Conservation (phyloP, 78 protist genomes). For the Pigoraptor vietnamica region DNA sequence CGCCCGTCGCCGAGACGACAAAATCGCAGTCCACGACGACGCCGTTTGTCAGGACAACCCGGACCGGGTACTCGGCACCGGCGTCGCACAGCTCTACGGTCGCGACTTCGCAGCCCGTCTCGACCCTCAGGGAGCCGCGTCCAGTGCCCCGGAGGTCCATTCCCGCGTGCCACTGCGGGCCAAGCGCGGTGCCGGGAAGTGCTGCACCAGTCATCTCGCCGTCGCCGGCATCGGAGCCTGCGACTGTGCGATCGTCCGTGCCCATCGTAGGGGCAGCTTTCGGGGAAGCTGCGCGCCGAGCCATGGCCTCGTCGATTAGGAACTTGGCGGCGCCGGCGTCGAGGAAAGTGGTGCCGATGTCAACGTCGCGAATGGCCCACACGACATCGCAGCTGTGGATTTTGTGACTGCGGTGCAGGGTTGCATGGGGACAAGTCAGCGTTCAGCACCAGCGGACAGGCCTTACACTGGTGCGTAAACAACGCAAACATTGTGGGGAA, state of each 20-base stretch:
- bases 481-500: too few species aligned
- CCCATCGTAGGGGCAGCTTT: too few species aligned
- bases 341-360: neutral
- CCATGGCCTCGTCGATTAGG: neutral
- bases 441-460: too few species aligned
- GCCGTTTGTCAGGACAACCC: neutral
- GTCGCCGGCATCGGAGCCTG: neutral
- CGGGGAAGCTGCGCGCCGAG: too few species aligned
- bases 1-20: slow-evolving; percentile 7
- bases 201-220: too few species aligned
- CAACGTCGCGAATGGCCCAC: neutral
- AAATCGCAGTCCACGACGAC: neutral
- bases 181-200: neutral
- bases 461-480: too few species aligned
- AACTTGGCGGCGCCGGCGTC: neutral
- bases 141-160: neutral
- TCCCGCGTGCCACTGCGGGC: neutral
- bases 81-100: neutral
- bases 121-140: neutral
- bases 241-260: too few species aligned
- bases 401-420: neutral
- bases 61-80: neutral
- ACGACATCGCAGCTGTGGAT: neutral
- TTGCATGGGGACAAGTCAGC: too few species aligned
- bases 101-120: neutral